phyloP scores from a whole-genome alignment of 768 basidiomycete species.

The Sistotremastrum suecicum region DNA sequence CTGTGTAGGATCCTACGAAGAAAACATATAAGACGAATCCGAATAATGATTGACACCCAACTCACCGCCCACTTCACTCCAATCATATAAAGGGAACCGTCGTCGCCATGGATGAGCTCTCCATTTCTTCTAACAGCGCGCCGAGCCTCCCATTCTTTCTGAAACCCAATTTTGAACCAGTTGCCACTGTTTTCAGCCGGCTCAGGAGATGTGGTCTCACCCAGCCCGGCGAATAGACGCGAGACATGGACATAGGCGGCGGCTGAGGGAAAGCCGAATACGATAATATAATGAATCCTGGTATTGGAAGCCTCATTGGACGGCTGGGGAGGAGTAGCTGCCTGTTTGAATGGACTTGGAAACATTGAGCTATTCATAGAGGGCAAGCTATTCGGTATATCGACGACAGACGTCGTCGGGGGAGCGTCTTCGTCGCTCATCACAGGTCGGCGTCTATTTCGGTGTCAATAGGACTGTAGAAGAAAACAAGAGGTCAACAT shows the following conservation, averaged over 20 bases:
- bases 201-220: conserved; percentile 55
- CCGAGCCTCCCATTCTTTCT: conserved; percentile 56
- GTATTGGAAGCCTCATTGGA: conserved; percentile 15
- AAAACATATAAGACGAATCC: conserved; percentile 1
- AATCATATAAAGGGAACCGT: conserved; percentile 61
- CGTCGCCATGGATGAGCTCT: conserved; percentile 36
- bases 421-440: conserved; percentile 61
- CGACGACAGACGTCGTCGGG: conserved; percentile 59
- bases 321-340: conserved; percentile 14
- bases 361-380: conserved; percentile 1
- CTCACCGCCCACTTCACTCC: conserved; percentile 78
- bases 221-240: conserved; percentile 25
- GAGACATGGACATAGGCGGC: conserved; percentile 3
- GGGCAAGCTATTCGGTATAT: conserved; percentile 39
- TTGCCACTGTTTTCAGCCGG: conserved; percentile 56
- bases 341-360: conserved; percentile 9
- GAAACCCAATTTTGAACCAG: conserved; percentile 71
- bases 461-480: too few relatives aligned
- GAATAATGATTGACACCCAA: conserved; percentile 8
- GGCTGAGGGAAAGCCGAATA: conserved; percentile 77
- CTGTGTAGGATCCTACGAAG: background rate
- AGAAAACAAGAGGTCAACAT: too few relatives aligned
- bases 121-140: conserved; percentile 75
- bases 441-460: too few relatives aligned
- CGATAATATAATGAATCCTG: conserved; percentile 42